Evolutionary conservation across 805 yeast species (phyloP).

Genomic region (Saccharomycopsis javanensis): DNA sequence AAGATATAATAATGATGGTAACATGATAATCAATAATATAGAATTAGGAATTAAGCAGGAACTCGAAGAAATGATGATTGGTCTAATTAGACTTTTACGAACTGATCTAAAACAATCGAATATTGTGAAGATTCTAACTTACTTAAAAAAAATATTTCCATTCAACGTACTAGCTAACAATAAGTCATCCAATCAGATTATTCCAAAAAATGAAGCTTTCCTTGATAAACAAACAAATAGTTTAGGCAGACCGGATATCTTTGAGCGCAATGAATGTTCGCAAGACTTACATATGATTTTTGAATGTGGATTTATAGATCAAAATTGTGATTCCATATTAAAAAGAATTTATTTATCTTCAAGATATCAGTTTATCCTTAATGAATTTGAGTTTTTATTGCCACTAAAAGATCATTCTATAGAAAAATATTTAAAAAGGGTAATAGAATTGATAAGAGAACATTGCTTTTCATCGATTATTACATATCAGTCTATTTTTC

Average conservation of each 20-base stretch:
- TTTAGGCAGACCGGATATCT: slow-evolving; percentile 21
- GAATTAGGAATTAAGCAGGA: slow-evolving; percentile 45
- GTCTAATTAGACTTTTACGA: slow-evolving; percentile 56
- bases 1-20: slow-evolving; percentile 51
- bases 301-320: background rate
- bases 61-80: slow-evolving; percentile 57
- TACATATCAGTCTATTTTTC: slow-evolving; percentile 55
- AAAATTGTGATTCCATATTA: slow-evolving; percentile 25
- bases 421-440: slow-evolving; percentile 62
- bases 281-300: slow-evolving; percentile 1
- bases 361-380: slow-evolving; percentile 55
- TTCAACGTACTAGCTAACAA: slow-evolving; percentile 23
- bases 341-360: slow-evolving; percentile 57
- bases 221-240: slow-evolving; percentile 21
- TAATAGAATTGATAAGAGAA: slow-evolving; percentile 78
- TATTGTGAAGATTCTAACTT: slow-evolving; percentile 67
- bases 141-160: slow-evolving; percentile 58
- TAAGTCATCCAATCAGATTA: background rate
- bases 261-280: background rate
- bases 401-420: slow-evolving; percentile 46
- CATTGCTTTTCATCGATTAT: slow-evolving; percentile 66
- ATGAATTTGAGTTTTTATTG: slow-evolving; percentile 46
- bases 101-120: slow-evolving; percentile 75
- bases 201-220: background rate
- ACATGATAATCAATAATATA: slow-evolving; percentile 37